Percentiles rank a stretch among this genome's conserved stretches.
phyloP scores from a whole-genome alignment of 495 filamentous ascomycete species.

The Cercophora newfieldiana region DNA sequence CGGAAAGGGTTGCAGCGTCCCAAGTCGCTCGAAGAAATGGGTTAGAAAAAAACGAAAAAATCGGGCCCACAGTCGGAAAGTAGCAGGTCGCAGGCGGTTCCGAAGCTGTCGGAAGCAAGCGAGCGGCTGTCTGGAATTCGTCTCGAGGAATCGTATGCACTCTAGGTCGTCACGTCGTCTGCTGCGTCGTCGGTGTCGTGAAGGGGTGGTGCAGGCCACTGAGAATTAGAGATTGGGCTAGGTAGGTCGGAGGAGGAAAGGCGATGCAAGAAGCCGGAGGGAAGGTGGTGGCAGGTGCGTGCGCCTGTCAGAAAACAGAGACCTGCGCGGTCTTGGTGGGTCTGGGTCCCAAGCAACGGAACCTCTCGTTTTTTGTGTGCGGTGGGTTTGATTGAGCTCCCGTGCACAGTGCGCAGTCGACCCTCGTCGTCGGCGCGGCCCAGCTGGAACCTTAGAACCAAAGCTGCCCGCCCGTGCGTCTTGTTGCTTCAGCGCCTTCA shows the following conservation, averaged over 20 bases:
- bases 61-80: conserved; percentile 15
- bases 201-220: conserved; percentile 22
- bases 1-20: conserved; percentile 24
- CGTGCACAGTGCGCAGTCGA: not conserved
- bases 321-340: conserved; percentile 2
- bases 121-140: not conserved
- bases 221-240: conserved; percentile 19
- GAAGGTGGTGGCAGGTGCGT: conserved; percentile 27
- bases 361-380: conserved; percentile 30
- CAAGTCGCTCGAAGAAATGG: not conserved
- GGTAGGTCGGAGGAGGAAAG: conserved; percentile 15
- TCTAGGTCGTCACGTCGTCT: conserved; percentile 29
- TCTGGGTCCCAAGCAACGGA: conserved; percentile 23
- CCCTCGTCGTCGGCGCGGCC: not conserved
- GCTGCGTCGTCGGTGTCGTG: conserved; percentile 21
- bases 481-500: not conserved
- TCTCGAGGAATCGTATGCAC: not conserved
- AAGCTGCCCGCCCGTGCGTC: not conserved
- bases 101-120: conserved; percentile 13
- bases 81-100: not conserved
- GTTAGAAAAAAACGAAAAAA: conserved; percentile 5
- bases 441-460: not conserved
- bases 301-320: conserved; percentile 20
- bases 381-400: conserved; percentile 2
- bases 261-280: conserved; percentile 27